Conservation (phyloP, 2,329 filamentous ascomycete genomes). For the Xylaria polymorpha region DNA sequence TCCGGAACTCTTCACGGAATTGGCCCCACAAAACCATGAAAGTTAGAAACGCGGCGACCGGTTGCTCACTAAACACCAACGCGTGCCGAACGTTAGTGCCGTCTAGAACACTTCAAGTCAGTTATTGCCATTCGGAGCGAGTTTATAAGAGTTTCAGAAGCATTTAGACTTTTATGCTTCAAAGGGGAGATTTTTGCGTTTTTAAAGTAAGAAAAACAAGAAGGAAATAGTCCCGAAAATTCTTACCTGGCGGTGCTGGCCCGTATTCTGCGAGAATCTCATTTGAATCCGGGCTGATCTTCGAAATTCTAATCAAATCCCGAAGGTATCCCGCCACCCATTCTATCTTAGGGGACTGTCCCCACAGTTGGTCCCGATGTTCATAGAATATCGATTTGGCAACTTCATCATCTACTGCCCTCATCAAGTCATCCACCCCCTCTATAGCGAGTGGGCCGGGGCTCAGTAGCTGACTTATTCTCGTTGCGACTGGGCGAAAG, state of each 20-base stretch:
- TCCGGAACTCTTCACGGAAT: neutral
- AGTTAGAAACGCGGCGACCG: neutral
- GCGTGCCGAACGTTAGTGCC: constrained; percentile 2
- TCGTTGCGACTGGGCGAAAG: neutral
- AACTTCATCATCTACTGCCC: neutral
- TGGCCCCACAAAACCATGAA: neutral
- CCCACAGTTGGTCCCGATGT: neutral
- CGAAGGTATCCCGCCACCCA: neutral
- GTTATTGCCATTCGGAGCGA: no score
- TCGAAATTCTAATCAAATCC: neutral
- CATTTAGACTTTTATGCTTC: no score
- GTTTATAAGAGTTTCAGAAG: no score
- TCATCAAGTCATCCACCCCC: neutral
- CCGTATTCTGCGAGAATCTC: neutral
- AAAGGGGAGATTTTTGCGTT: no score
- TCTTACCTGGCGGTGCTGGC: neutral
- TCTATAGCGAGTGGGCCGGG: neutral
- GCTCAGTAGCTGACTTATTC: neutral
- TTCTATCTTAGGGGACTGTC: neutral
- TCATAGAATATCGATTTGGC: neutral
- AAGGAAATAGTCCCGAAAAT: no score
- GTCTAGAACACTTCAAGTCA: neutral
- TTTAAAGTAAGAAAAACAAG: no score
- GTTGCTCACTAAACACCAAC: neutral
- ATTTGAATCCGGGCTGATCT: neutral